phyloP scores from a whole-genome alignment of 169 alveolate genomes.

The Theileria annulata region DNA sequence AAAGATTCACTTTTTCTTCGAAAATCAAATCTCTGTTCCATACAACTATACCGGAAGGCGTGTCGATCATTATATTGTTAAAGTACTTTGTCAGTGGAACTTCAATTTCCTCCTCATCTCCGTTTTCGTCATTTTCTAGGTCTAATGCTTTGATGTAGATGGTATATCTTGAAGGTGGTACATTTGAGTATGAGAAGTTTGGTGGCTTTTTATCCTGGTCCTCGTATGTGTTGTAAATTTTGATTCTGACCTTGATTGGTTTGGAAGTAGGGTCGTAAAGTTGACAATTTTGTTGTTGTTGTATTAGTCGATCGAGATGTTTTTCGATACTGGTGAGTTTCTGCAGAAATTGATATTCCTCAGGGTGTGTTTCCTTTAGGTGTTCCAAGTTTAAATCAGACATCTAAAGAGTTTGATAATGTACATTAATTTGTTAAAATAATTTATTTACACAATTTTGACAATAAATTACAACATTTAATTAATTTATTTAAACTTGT shows the following conservation, averaged over 20 bases:
- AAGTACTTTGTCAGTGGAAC: constrained; percentile 30
- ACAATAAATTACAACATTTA: not conserved
- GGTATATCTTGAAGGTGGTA: constrained; percentile 25
- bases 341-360: constrained; percentile 32
- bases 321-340: constrained; percentile 21
- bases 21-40: constrained; percentile 40
- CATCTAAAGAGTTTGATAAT: constrained; percentile 10
- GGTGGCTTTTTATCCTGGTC: constrained; percentile 7
- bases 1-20: not conserved
- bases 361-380: constrained; percentile 31
- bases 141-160: constrained; percentile 28
- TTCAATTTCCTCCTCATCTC: not conserved
- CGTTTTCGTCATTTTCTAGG: constrained; percentile 20
- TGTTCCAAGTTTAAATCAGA: constrained; percentile 25
- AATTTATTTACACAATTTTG: not conserved
- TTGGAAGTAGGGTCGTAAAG: constrained; percentile 1
- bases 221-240: constrained; percentile 38
- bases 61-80: constrained; percentile 29
- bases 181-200: not conserved
- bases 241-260: constrained; percentile 8
- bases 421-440: not conserved
- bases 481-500: not conserved
- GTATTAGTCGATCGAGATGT: constrained; percentile 29
- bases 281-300: constrained; percentile 17
- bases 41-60: constrained; percentile 29